Base-by-base conservation (phyloP, 352 stramenopile genomes). In the Hyaloperonospora brassicae region DNA sequence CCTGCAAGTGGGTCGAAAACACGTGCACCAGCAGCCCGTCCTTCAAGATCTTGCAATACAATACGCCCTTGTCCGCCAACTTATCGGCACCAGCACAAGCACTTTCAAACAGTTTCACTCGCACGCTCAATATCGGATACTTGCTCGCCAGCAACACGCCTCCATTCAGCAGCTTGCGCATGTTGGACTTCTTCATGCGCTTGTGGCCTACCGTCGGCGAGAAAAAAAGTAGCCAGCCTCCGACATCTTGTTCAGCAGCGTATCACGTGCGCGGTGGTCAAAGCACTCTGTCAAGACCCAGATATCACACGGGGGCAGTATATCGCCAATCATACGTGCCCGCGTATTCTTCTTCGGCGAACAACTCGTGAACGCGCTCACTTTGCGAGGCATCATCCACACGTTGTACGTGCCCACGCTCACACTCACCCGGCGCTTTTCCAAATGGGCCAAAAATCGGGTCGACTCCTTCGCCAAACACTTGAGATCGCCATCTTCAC, bases 201-300 rank as follows among this genome's bases (percentile, higher is more conserved):
- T 87, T 87, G 63, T 88, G 76, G 9, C 80, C 80, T 13, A 90
- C 76, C 0, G 76, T 86, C 1, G 77, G 80, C 21, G 80, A 86
- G 47, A 81, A 75, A 50, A 90, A 42, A 78, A 85, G 57, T 88
- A 90, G 0, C 76, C 80, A 2, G 58, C 62, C 2, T 63, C 65
- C 22, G 85, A 73, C 48, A 90, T 66, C 47, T 77, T 76, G 52
- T 87, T 68, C 27, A 87, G 63, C 55, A 90, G 59, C 35, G 84
- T 65, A 36, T 68, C 68, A 5, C 80, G 77, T 12, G 77, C 75
- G 27, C 80, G 77, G 56, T 88, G 75, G 62, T 88, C 77, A 50
- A 90, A 90, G 64, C 76, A 88, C 61, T 90, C 78, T 13, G 76
- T 88, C 55, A 90, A 82, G 8, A 88, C 66, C 76, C 76, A 88